These are phyloP conservation scores for Verticillium longisporum DNA, from an alignment of 2,329 filamentous ascomycete genomes.

Conservation along the genomic window DNA sequence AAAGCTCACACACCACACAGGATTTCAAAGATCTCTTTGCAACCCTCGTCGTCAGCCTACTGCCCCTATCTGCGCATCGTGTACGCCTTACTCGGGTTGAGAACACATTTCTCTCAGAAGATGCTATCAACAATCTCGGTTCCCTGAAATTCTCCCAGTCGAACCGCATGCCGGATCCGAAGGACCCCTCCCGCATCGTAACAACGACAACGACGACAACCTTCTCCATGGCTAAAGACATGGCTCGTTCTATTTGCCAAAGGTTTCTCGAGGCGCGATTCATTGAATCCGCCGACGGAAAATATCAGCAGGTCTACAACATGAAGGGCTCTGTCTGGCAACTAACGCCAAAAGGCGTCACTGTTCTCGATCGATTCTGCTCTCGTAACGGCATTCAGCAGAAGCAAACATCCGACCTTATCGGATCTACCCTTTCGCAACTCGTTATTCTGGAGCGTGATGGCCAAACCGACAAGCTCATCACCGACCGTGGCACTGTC, in stretches of 20 bases:
- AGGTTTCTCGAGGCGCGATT: slow-evolving; percentile 91
- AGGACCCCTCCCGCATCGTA: slow-evolving; percentile 90
- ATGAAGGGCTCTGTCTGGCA: slow-evolving; percentile 94
- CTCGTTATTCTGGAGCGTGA: slow-evolving; percentile 88
- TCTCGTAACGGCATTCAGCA: slow-evolving; percentile 92
- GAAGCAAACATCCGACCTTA: slow-evolving; percentile 79
- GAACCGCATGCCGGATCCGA: slow-evolving; percentile 97
- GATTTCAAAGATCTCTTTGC: slow-evolving; percentile 98
- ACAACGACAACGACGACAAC: slow-evolving; percentile 98
- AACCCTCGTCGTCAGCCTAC: slow-evolving; percentile 86
- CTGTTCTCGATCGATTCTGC: slow-evolving; percentile 86
- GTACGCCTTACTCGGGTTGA: slow-evolving; percentile 87
- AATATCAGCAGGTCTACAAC: slow-evolving; percentile 70
- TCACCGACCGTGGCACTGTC: slow-evolving; percentile 76
- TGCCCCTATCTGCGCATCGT: slow-evolving; percentile 79
- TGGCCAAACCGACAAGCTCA: slow-evolving; percentile 75
- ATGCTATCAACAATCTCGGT: slow-evolving; percentile 95
- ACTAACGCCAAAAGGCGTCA: slow-evolving; percentile 89
- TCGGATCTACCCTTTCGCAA: slow-evolving; percentile 75
- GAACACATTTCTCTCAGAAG: slow-evolving; percentile 92
- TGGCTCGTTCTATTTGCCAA: slow-evolving; percentile 93
- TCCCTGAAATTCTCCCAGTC: slow-evolving; percentile 98
- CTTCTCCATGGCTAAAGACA: slow-evolving; percentile 98
- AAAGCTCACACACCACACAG: slow-evolving; percentile 36
- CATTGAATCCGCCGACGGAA: slow-evolving; percentile 89